Base-by-base conservation (phyloP, 2,329 filamentous ascomycete species). In the Colletotrichum destructivum region DNA sequence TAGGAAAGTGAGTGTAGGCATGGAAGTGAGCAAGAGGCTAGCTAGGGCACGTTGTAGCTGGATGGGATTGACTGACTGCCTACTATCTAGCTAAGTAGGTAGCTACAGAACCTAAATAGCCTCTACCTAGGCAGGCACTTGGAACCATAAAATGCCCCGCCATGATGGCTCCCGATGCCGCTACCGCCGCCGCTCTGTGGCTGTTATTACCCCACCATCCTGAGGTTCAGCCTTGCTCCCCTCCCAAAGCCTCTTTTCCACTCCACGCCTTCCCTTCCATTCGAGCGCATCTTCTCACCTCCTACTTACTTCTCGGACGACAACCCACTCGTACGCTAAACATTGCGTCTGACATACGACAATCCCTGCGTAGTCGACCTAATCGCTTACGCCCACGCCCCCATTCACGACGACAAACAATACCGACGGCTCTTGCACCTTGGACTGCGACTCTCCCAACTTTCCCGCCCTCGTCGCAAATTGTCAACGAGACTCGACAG, bases 191-290 rank as follows among this genome's bases (percentile, higher is more conserved):
- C 46, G 55, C 47, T 66, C 42, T 56, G 54, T 63, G 38, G 49
- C 61, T 49, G 31, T 55, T 38, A 9, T 35, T 72, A 72, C 67
- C 70, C 70, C 70, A 72, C 70, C 70, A 72, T 71, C 55, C 44
- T 52, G 44, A 61, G 49, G 21, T 68, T 72, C 70, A 72, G 70
- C 70, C 70, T 72, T 62, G 70, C 66, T 70, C 21, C 44, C 21
- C 40, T 42, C 38, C 62, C 62, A 38, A 63, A 66, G 60, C 62
- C 31, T 46, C 62, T 40, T 66, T 61, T 61, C 64, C 40, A n/a
- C 47, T 55, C 31, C 40, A 13, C 44, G 47, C 54, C 67, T 65
- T 55, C 54, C 52, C 40, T 54, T 54, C 54, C 52, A 31, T 54
- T 54, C 51, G 44, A 35, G 47, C 21, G n/a, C n/a, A 52, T 35